Base-by-base conservation (phyloP, 2,329 filamentous ascomycete species). In the Talaromyces islandicus region DNA sequence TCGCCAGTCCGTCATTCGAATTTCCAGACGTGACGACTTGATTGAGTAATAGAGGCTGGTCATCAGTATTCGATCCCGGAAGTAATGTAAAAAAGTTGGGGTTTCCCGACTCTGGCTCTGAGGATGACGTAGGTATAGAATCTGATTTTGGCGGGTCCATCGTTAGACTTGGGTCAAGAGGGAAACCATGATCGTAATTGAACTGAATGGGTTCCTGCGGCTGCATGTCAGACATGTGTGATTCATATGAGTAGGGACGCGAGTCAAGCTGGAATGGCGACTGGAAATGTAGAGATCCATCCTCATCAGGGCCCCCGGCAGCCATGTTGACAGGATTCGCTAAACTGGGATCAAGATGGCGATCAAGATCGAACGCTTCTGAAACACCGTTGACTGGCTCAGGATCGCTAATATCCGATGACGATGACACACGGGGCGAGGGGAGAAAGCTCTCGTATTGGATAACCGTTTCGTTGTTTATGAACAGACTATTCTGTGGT, bases 381-480 rank as follows among this genome's bases (percentile, higher is more conserved):
- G 59, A 48, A 51, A 25, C 24, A 24, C 29, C 38, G n/a, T 41
- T 56, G 53, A 43, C 57, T 52, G 51, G 48, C 35, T 63, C 61
- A 4, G 54, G 61, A 32, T 63, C 61, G 46, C 61, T 61, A 17
- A 57, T 55, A 32, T 63, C 61, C 6, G 59, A 61, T 27, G 59
- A 60, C 25, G 59, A 63, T 25, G 61, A 61, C n/a, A 61, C 61
- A 19, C 59, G 59, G 41, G 61, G 61, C 14, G 61, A 63, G 17
- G 61, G 61, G 25, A 63, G 59, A 30, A 61, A 63, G 53, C 61
- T 63, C 19, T 60, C 56, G 29, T 43, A 56, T 50, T 54, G 56
- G 25, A 61, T 61, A 19, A 59, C 53, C 19, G 61, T 57, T 32
- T 61, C 61, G 29, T 61, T 56, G 41, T 59, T 63, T 24, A 61